phyloP scores from a whole-genome alignment of 257 asterid species.

The Apocynum venetum region DNA sequence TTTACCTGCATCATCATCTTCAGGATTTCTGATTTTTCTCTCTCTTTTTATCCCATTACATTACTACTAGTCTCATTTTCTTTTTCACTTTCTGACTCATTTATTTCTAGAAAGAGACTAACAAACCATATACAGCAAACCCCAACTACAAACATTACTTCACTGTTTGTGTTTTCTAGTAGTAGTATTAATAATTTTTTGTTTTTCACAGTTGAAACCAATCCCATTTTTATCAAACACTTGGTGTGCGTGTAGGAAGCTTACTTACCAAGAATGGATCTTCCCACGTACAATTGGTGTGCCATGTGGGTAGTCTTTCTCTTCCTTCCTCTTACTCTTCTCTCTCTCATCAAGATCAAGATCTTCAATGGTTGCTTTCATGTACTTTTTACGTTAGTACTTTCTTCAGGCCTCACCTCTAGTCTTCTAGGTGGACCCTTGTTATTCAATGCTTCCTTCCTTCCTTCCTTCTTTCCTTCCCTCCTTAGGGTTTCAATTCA shows the following conservation, averaged over 20 bases:
- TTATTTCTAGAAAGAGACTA: slow-evolving; percentile 43
- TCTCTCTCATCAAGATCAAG: neutral
- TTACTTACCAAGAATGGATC: slow-evolving; percentile 28
- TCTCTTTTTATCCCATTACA: slow-evolving; percentile 16
- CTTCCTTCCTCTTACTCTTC: no score
- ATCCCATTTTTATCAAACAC: slow-evolving; percentile 6
- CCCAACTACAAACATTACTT: slow-evolving; percentile 28
- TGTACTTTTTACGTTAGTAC: slow-evolving; percentile 16
- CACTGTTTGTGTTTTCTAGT: slow-evolving; percentile 19
- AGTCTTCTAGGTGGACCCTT: slow-evolving; percentile 20
- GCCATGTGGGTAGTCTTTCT: neutral
- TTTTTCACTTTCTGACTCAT: slow-evolving; percentile 34
- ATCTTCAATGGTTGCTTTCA: slow-evolving; percentile 20
- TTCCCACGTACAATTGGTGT: slow-evolving; percentile 21
- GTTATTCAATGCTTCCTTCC: slow-evolving; percentile 9
- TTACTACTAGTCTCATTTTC: slow-evolving; percentile 17
- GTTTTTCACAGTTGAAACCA: slow-evolving; percentile 13
- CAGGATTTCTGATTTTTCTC: slow-evolving; percentile 15
- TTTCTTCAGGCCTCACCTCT: slow-evolving; percentile 15
- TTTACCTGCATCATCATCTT: slow-evolving; percentile 33
- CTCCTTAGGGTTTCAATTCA: neutral
- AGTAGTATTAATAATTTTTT: slow-evolving; percentile 10
- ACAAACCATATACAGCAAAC: slow-evolving; percentile 34
- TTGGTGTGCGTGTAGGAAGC: slow-evolving; percentile 25
- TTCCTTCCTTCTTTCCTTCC: neutral